Evolutionary conservation across 2,329 filamentous ascomycete genomes (phyloP).

Genomic region (Metarhizium anisopliae): DNA sequence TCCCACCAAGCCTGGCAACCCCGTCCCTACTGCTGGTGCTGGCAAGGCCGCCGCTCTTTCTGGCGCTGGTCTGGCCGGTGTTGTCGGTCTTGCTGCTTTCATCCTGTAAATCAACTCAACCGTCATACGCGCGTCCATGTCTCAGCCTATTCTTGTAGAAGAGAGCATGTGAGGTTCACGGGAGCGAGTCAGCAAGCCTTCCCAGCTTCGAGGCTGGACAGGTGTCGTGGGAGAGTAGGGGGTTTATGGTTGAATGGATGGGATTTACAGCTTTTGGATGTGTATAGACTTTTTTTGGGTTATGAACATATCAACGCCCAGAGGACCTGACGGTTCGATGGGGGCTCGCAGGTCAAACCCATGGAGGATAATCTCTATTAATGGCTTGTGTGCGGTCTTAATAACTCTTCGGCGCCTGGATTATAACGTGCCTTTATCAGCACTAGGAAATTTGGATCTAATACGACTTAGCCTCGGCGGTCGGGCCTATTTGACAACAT

Average conservation of each 20-base stretch:
- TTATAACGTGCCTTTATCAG: constrained; percentile 23
- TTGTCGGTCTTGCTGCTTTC: constrained; percentile 50
- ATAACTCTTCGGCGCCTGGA: constrained; percentile 10
- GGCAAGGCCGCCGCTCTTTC: constrained; percentile 48
- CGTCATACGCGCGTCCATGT: constrained; percentile 23
- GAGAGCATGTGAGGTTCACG: constrained; percentile 24
- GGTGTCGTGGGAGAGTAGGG: constrained; percentile 14
- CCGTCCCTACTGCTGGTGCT: constrained; percentile 44
- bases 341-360: constrained; percentile 1
- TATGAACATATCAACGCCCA: constrained; percentile 25
- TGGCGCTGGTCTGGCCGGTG: constrained; percentile 49
- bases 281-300: constrained; percentile 26
- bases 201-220: constrained; percentile 29
- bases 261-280: constrained; percentile 15
- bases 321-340: background rate
- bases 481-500: constrained; percentile 11
- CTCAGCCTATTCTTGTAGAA: constrained; percentile 31
- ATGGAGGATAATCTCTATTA: constrained; percentile 1
- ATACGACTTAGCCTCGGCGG: constrained; percentile 14
- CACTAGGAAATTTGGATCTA: constrained; percentile 17
- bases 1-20: constrained; percentile 22
- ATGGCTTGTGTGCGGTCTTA: constrained; percentile 6
- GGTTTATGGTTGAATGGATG: constrained; percentile 18
- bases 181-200: constrained; percentile 16
- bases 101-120: constrained; percentile 42